Percentiles rank a stretch among this genome's conserved stretches.
Conservation (phyloP, 192 early-diverging fungal genomes). For the Coemansia sp. region DNA sequence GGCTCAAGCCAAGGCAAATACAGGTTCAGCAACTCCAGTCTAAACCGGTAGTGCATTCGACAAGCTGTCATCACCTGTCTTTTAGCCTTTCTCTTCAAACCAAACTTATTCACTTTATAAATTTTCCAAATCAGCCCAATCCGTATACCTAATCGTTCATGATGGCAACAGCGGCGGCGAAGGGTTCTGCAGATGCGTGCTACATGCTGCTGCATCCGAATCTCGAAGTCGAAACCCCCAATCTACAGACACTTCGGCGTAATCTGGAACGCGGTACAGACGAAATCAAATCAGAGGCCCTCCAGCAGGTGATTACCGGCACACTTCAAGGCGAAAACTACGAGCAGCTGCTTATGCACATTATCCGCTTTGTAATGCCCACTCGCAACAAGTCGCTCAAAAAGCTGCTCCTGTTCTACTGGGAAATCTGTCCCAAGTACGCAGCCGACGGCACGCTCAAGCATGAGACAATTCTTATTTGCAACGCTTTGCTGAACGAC, state of each 20-base stretch:
- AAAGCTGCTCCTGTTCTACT: conserved; percentile 95
- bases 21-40: neutral
- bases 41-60: too few relatives aligned
- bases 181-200: conserved; percentile 44
- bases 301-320: conserved; percentile 88
- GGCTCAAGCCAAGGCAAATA: conserved; percentile 8
- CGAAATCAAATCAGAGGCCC: conserved; percentile 88
- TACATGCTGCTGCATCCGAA: conserved; percentile 56
- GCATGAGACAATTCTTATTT: conserved; percentile 94
- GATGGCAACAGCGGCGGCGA: conserved; percentile 43
- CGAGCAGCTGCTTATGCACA: conserved; percentile 90
- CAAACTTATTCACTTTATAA: too few relatives aligned
- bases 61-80: too few relatives aligned
- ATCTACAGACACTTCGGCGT: conserved; percentile 47
- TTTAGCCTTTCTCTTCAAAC: too few relatives aligned
- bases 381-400: conserved; percentile 95
- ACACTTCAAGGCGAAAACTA: conserved; percentile 94
- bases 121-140: neutral
- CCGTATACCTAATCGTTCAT: conserved; percentile 10
- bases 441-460: conserved; percentile 90
- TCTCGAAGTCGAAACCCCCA: conserved; percentile 43
- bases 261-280: conserved; percentile 90
- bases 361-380: conserved; percentile 97
- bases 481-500: conserved; percentile 94
- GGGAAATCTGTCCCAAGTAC: conserved; percentile 96